Base-by-base conservation (phyloP, 371 early-diverging fungal genomes). In the Syncephalastrum monosporum region DNA sequence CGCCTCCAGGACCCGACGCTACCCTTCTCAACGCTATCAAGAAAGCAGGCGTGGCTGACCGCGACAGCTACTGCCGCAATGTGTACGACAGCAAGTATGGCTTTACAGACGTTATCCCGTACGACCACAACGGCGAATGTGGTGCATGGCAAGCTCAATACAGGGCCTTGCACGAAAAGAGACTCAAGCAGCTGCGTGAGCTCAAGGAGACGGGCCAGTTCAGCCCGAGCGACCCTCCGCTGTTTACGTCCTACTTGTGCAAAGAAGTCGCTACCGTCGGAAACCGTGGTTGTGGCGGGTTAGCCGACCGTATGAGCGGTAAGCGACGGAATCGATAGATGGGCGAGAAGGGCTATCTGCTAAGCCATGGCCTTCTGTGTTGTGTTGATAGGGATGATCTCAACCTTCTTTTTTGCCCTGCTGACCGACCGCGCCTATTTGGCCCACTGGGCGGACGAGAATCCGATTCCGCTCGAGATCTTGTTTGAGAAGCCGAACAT, bases 291-390 rank as follows among this genome's bases (percentile, higher is more conserved):
- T 72, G 72, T 46, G 72, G 72, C 42, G 72, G 72, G 14, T 49
- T 72, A 17, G 68, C 68, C 5, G 72, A 72, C 57, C 62, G 72
- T 3, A 72, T 72, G 72, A 65, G 56, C 50, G 72, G 72, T 71
- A 68, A 29, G 42, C 15, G 7, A 17, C 24, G 47, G 38, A 2
- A 33, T 33, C 38, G 38, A 2, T 25, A 23, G 50, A 42, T n/a
- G 12, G 15, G 14, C 21, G 46, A 14, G 29, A 24, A 19, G 50
- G 16, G 14, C 38, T 23, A 47, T 17, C 21, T 10, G 8, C 38
- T 33, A 10, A 33, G 12, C 7, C 38, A 33, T 33, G 7, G 10
- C 12, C n/a, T 56, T 47, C 21, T 21, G 21, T 21, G 21, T 21
- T 29, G 15, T 47, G 21, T 27, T 33, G 25, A n/a, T 61, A 71